Base-by-base conservation (phyloP, 202 grass and related monocot genomes). In the Hordeum pubiflorum region DNA sequence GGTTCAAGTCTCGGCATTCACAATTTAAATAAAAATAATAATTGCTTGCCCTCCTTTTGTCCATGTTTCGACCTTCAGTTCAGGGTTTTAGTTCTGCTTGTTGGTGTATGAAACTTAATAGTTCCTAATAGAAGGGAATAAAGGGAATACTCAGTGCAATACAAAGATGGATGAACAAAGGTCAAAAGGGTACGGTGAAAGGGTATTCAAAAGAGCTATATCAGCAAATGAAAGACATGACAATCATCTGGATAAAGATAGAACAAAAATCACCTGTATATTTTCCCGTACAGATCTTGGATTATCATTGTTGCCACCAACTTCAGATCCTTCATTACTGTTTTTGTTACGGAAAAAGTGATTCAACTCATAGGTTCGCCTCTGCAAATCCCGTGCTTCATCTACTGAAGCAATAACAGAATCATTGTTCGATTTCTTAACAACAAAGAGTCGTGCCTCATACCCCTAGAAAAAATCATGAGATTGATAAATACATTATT, bases 341-440 rank as follows among this genome's bases (percentile, higher is more conserved):
- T 69, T 91, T 72, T 83, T 88, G 64, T 89, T 92, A 62, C 90
- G 90, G 70, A 97, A 97, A 81, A 94, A 97, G 52, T 86, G 90
- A 84, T 97, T 97, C 63, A 94, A 80, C 79, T 94, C 92, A 63
- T 94, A 86, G 73, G 86, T 94, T 75, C 77, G 77, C 69, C 86
- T 94, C 85, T 91, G 92, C 71, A 92, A 71, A 75, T 97, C 84
- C 20, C 76, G 72, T 83, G 85, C 92, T 81, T 94, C 94, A 75
- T 94, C 92, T 48, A 89, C 82, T 79, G 95, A 93, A 43, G 85
- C 92, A 84, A 97, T 91, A 69, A 93, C 78, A 78, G 83, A 76
- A 87, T 80, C 90, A 85, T 85, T 87, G 84, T 87, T 88, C 6
- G 90, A 92, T 92, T 91, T 97, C 81, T 90, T 93, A 80, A 94